Base-by-base conservation (phyloP, 2,329 filamentous ascomycete species). In the Beauveria rudraprayagi region DNA sequence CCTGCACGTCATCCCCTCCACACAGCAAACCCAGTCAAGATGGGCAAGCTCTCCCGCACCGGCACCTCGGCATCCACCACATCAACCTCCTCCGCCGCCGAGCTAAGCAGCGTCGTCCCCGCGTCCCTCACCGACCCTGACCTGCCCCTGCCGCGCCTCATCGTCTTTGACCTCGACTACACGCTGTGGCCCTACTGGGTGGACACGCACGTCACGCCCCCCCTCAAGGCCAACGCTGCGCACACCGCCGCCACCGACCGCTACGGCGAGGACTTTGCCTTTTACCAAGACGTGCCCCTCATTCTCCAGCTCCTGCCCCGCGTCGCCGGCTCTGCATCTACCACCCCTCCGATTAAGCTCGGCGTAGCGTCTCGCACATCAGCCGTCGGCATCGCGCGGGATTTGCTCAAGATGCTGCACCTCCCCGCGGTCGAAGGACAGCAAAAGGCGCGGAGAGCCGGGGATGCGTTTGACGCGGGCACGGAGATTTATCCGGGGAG, bases 101-200 rank as follows among this genome's bases (percentile, higher is more conserved):
- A 17, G 16, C 55, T 2, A 9, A 19, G 5, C 40, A n/a, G 4
- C 40, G 24, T 11, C 22, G 5, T 58, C n/a, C 79, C 80, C 5
- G 40, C 71, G 24, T 77, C 79, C 66, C 77, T 84, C 43, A 69
- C 71, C 66, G 79, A 83, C 72, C 75, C 84, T 47, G 57, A 67
- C 16, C 82, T 86, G 0, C 90, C 91, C 0, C 82, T 96, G 1
- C 92, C 92, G 0, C 86, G 87, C 64, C 82, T 96, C 66, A 83
- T 97, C 68, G 90, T 94, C 65, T 97, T 97, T 77, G 94, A 97
- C 73, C 85, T 97, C 64, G 93, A 97, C 80, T 97, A 97, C 80
- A 97, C 94, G 0, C 81, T 97, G n/a, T 97, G 93, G 94, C 92
- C 92, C 5, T 97, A 97, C 76, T 97, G 93, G 93, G 88, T 96